phyloP scores from a whole-genome alignment of 495 filamentous ascomycete genomes.

The Symbiotaphrina buchneri region DNA sequence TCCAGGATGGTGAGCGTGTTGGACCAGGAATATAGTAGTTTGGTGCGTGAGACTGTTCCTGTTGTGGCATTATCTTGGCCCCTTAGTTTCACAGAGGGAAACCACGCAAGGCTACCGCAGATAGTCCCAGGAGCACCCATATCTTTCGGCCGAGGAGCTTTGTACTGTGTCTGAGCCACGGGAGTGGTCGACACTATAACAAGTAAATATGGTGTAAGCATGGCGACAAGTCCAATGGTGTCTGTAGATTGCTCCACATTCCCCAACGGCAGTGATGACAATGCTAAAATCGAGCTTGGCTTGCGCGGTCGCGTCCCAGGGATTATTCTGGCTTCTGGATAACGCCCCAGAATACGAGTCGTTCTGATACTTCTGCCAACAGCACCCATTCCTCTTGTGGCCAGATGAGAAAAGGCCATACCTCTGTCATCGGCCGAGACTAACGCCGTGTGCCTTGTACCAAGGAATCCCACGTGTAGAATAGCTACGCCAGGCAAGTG shows the following conservation, averaged over 20 bases:
- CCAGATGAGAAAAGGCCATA: conserved; percentile 96
- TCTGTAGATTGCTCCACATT: conserved; percentile 82
- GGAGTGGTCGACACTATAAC: conserved; percentile 95
- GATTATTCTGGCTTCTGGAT: conserved; percentile 37
- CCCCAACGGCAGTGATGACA: conserved; percentile 73
- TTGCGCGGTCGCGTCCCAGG: conserved; percentile 43
- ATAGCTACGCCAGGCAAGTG: conserved; percentile 58
- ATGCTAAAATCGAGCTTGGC: conserved; percentile 86
- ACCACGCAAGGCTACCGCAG: conserved; percentile 91
- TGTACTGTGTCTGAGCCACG: conserved; percentile 87
- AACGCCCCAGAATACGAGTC: conserved; percentile 74
- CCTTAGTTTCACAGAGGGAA: conserved; percentile 85
- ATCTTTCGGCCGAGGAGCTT: conserved; percentile 74
- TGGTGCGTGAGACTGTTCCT: conserved; percentile 39
- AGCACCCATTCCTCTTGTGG: conserved; percentile 72
- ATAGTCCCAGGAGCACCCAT: conserved; percentile 72
- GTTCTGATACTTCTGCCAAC: conserved; percentile 73
- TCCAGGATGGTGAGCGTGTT: conserved; percentile 86
- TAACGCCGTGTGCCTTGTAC: conserved; percentile 83
- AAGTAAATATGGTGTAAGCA: conserved; percentile 86
- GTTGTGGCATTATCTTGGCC: conserved; percentile 29
- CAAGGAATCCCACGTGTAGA: conserved; percentile 85
- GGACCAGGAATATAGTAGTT: conserved; percentile 97
- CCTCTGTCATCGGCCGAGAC: conserved; percentile 90
- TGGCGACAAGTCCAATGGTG: conserved; percentile 72